These are phyloP conservation scores for Stylosanthes scabra DNA, from an alignment of 331 rosid genomes.

Conservation along the genomic window DNA sequence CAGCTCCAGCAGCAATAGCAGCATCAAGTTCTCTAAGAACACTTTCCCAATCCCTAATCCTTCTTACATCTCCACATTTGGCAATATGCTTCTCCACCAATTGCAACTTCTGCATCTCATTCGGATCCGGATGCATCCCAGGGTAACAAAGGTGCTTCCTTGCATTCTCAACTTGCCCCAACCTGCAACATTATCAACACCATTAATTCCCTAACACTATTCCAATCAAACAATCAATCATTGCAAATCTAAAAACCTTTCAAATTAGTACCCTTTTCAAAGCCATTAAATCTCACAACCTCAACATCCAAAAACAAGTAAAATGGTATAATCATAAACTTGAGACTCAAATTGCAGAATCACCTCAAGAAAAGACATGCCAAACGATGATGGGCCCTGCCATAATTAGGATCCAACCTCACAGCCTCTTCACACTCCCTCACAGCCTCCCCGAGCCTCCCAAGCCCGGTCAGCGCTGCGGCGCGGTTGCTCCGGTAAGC, in stretches of 20 bases:
- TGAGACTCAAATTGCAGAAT: constrained; percentile 27
- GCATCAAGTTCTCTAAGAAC: constrained; percentile 75
- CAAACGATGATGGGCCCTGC: constrained; percentile 89
- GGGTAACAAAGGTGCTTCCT: constrained; percentile 66
- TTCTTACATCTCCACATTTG: constrained; percentile 78
- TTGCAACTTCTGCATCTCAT: constrained; percentile 75
- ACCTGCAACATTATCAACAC: constrained; percentile 51
- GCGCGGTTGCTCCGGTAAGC: constrained; percentile 92
- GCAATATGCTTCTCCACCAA: constrained; percentile 73
- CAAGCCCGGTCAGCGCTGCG: constrained; percentile 80
- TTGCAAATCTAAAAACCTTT: constrained; percentile 9
- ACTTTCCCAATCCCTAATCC: constrained; percentile 84
- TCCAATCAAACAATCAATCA: constrained; percentile 15
- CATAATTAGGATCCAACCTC: constrained; percentile 83
- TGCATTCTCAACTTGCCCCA: constrained; percentile 90
- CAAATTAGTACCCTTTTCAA: constrained; percentile 27
- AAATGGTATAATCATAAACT: background rate
- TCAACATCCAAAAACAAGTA: background rate
- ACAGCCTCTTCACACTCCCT: constrained; percentile 88
- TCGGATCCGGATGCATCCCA: constrained; percentile 59
- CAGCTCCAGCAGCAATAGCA: constrained; percentile 74
- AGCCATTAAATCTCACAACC: constrained; percentile 29
- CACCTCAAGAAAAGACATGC: constrained; percentile 84
- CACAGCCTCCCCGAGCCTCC: constrained; percentile 78
- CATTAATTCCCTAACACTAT: constrained; percentile 25